Evolutionary conservation across 176 grass and related monocot genomes (phyloP), one percentile per base, ranked within the genome.

Genomic region (Aechmea fasciata): DNA sequence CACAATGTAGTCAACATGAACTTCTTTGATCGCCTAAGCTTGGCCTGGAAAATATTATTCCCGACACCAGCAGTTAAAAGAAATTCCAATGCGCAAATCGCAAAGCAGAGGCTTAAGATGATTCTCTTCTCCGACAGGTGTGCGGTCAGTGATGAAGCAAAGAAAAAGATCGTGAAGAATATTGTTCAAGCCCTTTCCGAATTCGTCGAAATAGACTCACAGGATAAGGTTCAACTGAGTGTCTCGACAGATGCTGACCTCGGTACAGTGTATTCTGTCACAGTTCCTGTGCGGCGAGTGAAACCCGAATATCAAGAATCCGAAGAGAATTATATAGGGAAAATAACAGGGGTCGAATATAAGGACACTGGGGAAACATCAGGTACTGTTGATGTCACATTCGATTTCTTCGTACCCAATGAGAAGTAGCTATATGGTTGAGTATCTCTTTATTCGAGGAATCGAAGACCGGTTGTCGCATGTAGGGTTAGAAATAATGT

Each of bases 31-130:
- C 84, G 94, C 54, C 51, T 99, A 65, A 73, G 85, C 66, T 77
- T 99, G 70, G 94, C 90, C 0, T 99, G 89, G 94, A 82, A 73
- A 61, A 87, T 93, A 73, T 69, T 99, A 54, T 93, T 99, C 73
- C 82, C 94, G 23, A 64, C 85, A 73, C 74, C 72, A 47, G 75
- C 70, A 63, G 77, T 62, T 53, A 85, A 74, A 69, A 85, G 73
- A 19, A 87, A 81, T 52, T 90, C 94, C 13, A 99, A 99, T 75
- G 90, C 90, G n/a, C 84, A 76, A 71, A 99, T 93, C 0, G 94
- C 87, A 62, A 99, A 92, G 47, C 94, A 93, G 78, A 90, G 94
- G 77, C 78, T 99, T 65, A 87, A 99, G 79, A 99, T 99, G 94
- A 85, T 99, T 48, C 57, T 99, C 48, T 99, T 93, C 69, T 99